A percentile compares a stretch with the other conserved stretches of the same genome.
phyloP scores from a whole-genome alignment of 129 eudicot species.

The Apium graveolens region DNA sequence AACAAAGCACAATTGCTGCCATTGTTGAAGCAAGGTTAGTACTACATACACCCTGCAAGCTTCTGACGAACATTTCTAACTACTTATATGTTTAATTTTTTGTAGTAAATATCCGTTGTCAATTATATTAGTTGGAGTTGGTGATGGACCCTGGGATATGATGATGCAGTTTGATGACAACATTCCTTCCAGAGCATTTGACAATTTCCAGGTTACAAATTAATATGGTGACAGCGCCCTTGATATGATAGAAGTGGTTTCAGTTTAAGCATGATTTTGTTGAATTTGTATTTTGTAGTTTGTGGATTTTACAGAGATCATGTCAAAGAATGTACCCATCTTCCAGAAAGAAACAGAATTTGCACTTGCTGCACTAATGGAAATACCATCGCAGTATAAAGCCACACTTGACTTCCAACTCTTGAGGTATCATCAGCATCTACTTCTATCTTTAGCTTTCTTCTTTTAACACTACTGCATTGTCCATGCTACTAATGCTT shows the following conservation, averaged over 20 bases:
- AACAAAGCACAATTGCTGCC: slow-evolving; percentile 65
- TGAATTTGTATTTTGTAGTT: slow-evolving; percentile 30
- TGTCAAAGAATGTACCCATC: slow-evolving; percentile 37
- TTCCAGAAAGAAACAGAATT: slow-evolving; percentile 50
- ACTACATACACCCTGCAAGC: neutral
- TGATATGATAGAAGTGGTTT: neutral
- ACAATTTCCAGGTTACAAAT: slow-evolving; percentile 64
- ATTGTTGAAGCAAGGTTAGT: slow-evolving; percentile 72
- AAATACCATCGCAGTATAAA: slow-evolving; percentile 66
- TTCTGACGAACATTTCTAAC: neutral
- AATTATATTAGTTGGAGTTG: slow-evolving; percentile 72
- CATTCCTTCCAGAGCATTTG: slow-evolving; percentile 70
- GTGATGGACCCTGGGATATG: slow-evolving; percentile 87
- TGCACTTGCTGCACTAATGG: slow-evolving; percentile 68
- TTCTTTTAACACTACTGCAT: too few relatives aligned
- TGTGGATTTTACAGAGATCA: slow-evolving; percentile 61
- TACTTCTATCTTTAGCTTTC: neutral
- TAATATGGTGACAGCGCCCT: neutral
- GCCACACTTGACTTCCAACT: slow-evolving; percentile 62
- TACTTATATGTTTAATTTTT: neutral
- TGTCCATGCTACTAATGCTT: neutral
- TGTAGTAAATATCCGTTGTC: slow-evolving; percentile 63
- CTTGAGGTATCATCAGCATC: slow-evolving; percentile 36
- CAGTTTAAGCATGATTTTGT: neutral
- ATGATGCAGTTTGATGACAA: slow-evolving; percentile 73